Evolutionary conservation across 2,329 filamentous ascomycete species (phyloP).

Genomic region (Pseudocercospora musae): DNA sequence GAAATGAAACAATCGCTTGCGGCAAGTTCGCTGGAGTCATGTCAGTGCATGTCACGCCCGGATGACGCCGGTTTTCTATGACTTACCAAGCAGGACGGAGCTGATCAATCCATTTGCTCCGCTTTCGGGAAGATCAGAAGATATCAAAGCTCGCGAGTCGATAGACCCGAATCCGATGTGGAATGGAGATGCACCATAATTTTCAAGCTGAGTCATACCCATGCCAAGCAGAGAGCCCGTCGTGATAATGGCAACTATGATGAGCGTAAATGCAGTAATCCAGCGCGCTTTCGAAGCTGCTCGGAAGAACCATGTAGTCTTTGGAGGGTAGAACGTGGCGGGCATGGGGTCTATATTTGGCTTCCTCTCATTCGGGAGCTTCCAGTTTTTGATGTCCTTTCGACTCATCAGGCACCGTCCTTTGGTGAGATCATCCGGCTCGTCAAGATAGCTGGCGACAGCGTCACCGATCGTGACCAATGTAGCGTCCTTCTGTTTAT

Average conservation of each 20-base stretch:
- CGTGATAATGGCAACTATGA: slow-evolving; percentile 1
- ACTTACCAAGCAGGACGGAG: slow-evolving; percentile 1
- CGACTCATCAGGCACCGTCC: slow-evolving; percentile 19
- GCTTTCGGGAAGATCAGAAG: neutral
- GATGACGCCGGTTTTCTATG: neutral
- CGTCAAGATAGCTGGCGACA: slow-evolving; percentile 20
- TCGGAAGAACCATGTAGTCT: slow-evolving; percentile 2
- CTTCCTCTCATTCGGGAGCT: neutral
- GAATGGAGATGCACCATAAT: neutral
- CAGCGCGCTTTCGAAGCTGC: slow-evolving; percentile 10
- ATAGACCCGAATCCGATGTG: slow-evolving; percentile 10
- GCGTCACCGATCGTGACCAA: slow-evolving; percentile 25
- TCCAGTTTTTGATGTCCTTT: slow-evolving; percentile 12
- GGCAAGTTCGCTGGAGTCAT: slow-evolving; percentile 11
- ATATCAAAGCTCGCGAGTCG: slow-evolving; percentile 8
- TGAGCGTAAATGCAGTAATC: slow-evolving; percentile 8
- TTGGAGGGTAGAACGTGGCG: neutral
- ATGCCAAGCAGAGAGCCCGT: slow-evolving; percentile 1
- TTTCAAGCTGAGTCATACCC: neutral
- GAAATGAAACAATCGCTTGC: slow-evolving; percentile 14
- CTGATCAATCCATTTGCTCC: slow-evolving; percentile 3
- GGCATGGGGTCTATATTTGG: slow-evolving; percentile 10
- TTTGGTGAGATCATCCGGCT: slow-evolving; percentile 16
- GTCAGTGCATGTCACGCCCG: neutral
- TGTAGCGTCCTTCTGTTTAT: slow-evolving; percentile 9